Evolutionary conservation across 495 filamentous ascomycete genomes (phyloP).

Genomic region (Aspergillus affinis): DNA sequence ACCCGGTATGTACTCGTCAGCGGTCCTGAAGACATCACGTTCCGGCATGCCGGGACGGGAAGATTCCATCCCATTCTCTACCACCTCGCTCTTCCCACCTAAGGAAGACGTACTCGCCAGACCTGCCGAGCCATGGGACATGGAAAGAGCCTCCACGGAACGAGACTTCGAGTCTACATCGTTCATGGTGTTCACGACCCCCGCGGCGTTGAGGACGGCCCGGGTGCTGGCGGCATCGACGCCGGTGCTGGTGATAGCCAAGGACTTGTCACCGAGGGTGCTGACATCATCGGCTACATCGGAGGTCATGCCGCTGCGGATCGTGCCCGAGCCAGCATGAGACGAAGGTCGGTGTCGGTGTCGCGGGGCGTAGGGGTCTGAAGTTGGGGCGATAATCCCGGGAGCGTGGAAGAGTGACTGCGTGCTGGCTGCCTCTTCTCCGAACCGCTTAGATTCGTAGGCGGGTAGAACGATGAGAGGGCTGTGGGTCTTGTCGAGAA

Average conservation of each 20-base stretch:
- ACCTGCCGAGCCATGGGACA: constrained; percentile 14
- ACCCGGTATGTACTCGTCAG: not conserved
- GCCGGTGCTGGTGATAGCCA: constrained; percentile 21
- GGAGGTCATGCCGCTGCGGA: constrained; percentile 35
- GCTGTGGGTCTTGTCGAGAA: constrained; percentile 19
- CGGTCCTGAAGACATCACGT: constrained; percentile 15
- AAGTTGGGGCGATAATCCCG: constrained; percentile 29
- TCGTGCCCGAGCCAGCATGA: constrained; percentile 27
- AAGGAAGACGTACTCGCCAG: constrained; percentile 7
- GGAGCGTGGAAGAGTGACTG: constrained; percentile 36
- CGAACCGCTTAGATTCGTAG: constrained; percentile 28
- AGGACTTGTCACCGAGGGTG: constrained; percentile 31
- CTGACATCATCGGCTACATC: constrained; percentile 31
- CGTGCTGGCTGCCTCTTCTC: constrained; percentile 39
- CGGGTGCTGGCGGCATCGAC: constrained; percentile 40
- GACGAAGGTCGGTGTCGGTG: constrained; percentile 27
- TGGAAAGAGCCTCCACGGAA: constrained; percentile 32
- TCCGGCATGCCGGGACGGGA: constrained; percentile 34
- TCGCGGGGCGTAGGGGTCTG: constrained; percentile 24
- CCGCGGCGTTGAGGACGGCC: constrained; percentile 33
- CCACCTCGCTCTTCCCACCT: not conserved
- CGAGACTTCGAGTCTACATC: constrained; percentile 21
- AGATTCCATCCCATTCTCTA: constrained; percentile 10
- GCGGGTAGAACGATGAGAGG: constrained; percentile 36
- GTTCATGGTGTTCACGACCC: constrained; percentile 25